phyloP scores from a whole-genome alignment of 305 asterid species.

The Fraxinus ornus region DNA sequence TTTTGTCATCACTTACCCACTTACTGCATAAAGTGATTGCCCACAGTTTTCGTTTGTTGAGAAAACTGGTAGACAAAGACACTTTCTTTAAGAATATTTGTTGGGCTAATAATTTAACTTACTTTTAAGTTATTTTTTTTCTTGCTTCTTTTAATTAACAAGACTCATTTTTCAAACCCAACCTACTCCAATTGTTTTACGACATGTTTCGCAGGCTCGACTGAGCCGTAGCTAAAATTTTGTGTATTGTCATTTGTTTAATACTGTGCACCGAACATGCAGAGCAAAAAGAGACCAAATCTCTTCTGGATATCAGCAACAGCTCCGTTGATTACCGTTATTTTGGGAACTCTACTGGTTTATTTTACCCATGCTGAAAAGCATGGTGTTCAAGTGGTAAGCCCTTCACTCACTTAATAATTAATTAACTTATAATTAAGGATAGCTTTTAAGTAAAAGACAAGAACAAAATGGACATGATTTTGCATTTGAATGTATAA shows the following conservation, averaged over 20 bases:
- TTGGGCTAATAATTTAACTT: too few species aligned
- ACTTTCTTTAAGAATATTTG: background rate
- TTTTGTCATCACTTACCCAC: background rate
- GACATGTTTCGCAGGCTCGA: background rate
- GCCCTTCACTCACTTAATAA: slow-evolving; percentile 7
- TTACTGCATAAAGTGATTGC: background rate
- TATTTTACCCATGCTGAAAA: slow-evolving; percentile 83
- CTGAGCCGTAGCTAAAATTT: background rate
- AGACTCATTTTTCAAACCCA: background rate
- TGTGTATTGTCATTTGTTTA: background rate
- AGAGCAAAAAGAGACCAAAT: slow-evolving; percentile 75
- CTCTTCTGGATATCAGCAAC: slow-evolving; percentile 92
- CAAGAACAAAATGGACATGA: background rate
- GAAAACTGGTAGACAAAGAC: background rate
- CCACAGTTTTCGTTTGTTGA: background rate
- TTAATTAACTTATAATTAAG: background rate
- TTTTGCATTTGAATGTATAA: background rate
- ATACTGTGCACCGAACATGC: slow-evolving; percentile 18
- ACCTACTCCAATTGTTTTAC: background rate
- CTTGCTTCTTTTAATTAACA: background rate
- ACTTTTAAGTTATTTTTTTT: background rate
- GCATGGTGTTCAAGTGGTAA: slow-evolving; percentile 86
- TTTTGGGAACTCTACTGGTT: slow-evolving; percentile 70
- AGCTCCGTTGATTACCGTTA: slow-evolving; percentile 80
- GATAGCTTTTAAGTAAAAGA: background rate